Percentiles rank a stretch among this genome's conserved stretches.
These are phyloP conservation scores for Yamadazyma mexicana DNA, from an alignment of 1,139 yeast genomes.

Conservation along the genomic window DNA sequence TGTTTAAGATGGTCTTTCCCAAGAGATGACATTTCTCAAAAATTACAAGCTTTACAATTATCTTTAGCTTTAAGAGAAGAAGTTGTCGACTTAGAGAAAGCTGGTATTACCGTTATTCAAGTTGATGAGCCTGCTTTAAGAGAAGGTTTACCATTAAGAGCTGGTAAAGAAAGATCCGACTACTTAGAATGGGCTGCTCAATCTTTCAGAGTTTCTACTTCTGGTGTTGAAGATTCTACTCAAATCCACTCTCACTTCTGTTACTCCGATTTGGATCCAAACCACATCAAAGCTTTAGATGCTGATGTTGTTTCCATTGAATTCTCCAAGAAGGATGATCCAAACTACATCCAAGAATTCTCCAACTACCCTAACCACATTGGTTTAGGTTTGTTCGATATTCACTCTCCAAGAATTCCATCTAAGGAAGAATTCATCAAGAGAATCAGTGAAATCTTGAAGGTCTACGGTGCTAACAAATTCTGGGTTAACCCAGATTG, in stretches of 20 bases:
- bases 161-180: constrained; percentile 93
- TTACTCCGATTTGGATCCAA: constrained; percentile 99
- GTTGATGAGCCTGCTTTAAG: constrained; percentile 99
- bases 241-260: constrained; percentile 99
- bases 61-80: constrained; percentile 98
- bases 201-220: constrained; percentile 99
- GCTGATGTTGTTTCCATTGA: constrained; percentile 99
- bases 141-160: constrained; percentile 99
- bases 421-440: constrained; percentile 93
- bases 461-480: constrained; percentile 95
- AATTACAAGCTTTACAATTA: constrained; percentile 94
- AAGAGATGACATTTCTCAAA: constrained; percentile 95
- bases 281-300: constrained; percentile 98
- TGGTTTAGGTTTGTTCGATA: constrained; percentile 98
- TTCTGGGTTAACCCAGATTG: constrained; percentile 99
- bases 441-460: constrained; percentile 91
- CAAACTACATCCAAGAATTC: constrained; percentile 96
- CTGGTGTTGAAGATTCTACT: constrained; percentile 92
- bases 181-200: constrained; percentile 99
- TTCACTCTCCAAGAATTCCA: constrained; percentile 99
- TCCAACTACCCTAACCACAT: constrained; percentile 98
- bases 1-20: constrained; percentile 99
- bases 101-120: constrained; percentile 97
- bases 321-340: constrained; percentile 99
- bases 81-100: constrained; percentile 96